Evolutionary conservation across 768 basidiomycete genomes (phyloP).

Genomic region (Mrakia gelida): DNA sequence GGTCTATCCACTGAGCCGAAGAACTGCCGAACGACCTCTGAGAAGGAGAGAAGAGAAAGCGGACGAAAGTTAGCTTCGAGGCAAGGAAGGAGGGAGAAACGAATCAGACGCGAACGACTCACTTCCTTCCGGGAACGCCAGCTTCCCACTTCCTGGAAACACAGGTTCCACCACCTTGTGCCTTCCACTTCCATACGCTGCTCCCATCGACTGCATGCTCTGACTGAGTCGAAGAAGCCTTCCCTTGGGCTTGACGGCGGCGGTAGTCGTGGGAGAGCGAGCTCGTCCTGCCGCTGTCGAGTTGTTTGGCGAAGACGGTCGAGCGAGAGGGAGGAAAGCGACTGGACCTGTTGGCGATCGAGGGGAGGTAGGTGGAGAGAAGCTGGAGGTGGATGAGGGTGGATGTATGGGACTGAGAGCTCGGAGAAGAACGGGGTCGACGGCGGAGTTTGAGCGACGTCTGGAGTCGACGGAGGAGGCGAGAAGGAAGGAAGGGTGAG

Average conservation of each 20-base stretch:
- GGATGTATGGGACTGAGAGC: conserved; percentile 8
- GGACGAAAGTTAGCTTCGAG: background rate
- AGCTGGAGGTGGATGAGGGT: background rate
- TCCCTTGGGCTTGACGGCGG: conserved; percentile 1
- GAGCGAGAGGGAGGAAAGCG: background rate
- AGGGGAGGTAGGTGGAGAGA: background rate
- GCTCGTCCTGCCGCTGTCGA: background rate
- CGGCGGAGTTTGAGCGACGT: background rate
- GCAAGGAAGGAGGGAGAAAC: no score
- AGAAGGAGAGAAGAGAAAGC: no score
- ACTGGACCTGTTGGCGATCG: background rate
- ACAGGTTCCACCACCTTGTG: background rate
- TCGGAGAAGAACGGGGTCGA: background rate
- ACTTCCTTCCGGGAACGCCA: conserved; percentile 15
- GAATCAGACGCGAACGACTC: background rate
- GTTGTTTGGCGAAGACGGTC: background rate
- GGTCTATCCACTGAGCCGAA: background rate
- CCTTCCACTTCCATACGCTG: background rate
- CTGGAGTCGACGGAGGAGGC: background rate
- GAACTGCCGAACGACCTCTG: conserved; percentile 10
- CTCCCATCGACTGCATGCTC: conserved; percentile 9
- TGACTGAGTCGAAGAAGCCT: conserved; percentile 1
- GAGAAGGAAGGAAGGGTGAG: background rate
- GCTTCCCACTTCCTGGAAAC: background rate
- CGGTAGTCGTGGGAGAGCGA: background rate